Percentiles rank a stretch among this genome's conserved stretches.
Conservation (phyloP, 2,329 filamentous ascomycete genomes). For the Bertia moriformis region DNA sequence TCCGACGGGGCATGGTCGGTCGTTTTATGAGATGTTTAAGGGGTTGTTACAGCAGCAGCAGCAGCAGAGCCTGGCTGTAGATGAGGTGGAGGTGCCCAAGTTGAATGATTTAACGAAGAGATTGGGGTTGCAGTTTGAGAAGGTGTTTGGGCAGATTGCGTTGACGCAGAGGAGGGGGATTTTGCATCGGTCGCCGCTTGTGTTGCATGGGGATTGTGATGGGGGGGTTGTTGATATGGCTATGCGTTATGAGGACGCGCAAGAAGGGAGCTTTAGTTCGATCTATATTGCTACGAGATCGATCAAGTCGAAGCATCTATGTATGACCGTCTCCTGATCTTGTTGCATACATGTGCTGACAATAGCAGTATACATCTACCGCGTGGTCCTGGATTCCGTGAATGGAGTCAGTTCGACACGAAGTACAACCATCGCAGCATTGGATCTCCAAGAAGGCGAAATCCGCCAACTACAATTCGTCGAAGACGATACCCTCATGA, state of each 20-base stretch:
- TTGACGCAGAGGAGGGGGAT: conserved; percentile 28
- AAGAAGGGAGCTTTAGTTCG: not conserved
- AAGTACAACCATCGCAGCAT: not conserved
- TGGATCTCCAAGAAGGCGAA: not conserved
- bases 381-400: conserved; percentile 16
- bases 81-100: conserved; percentile 17
- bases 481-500: conserved; percentile 28
- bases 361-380: conserved; percentile 19
- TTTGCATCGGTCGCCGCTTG: conserved; percentile 21
- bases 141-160: conserved; percentile 27
- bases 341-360: conserved; percentile 4
- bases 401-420: conserved; percentile 19
- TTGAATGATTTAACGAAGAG: conserved; percentile 23
- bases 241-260: conserved; percentile 25
- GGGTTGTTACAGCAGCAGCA: not conserved
- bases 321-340: conserved; percentile 7
- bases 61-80: not conserved
- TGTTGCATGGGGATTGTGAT: conserved; percentile 14
- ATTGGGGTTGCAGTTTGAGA: conserved; percentile 23
- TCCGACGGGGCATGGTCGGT: not conserved
- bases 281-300: not conserved
- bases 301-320: conserved; percentile 5
- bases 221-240: conserved; percentile 20
- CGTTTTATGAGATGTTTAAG: not conserved
- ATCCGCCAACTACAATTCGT: conserved; percentile 32